A percentile compares a stretch with the other conserved stretches of the same genome.
These are phyloP conservation scores for Alternaria rosae DNA, from an alignment of 2,329 filamentous ascomycete species.

Conservation along the genomic window DNA sequence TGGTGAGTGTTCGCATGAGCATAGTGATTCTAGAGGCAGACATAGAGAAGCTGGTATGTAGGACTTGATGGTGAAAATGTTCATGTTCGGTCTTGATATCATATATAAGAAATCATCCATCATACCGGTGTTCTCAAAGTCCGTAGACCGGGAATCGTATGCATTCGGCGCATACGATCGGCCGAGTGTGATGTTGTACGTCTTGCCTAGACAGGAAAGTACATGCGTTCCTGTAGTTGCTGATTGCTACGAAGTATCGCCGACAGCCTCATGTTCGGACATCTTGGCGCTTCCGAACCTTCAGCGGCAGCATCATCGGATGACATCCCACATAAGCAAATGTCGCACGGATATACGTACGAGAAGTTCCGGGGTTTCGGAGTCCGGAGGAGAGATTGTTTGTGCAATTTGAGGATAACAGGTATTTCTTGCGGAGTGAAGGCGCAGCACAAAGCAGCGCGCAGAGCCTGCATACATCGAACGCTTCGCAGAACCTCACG, in stretches of 20 bases:
- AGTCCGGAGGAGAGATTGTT: not conserved
- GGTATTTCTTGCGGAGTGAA: not conserved
- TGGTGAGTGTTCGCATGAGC: not conserved
- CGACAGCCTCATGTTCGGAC: not conserved
- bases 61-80: not conserved
- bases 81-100: not conserved
- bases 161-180: accelerated
- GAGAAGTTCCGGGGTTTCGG: not conserved
- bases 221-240: not conserved
- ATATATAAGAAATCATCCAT: not conserved
- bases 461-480: not conserved
- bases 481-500: not conserved
- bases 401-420: accelerated
- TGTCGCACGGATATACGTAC: accelerated
- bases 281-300: not conserved
- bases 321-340: not conserved
- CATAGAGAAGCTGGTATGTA: not conserved
- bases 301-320: not conserved
- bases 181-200: not conserved
- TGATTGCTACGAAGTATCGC: not conserved
- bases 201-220: not conserved
- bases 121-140: not conserved
- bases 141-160: not conserved
- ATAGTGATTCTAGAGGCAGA: not conserved
- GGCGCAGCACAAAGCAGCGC: not conserved